A percentile compares a stretch with the other conserved stretches of the same genome.
Conservation (phyloP, 768 basidiomycete genomes). For the Coprinopsis sp. region DNA sequence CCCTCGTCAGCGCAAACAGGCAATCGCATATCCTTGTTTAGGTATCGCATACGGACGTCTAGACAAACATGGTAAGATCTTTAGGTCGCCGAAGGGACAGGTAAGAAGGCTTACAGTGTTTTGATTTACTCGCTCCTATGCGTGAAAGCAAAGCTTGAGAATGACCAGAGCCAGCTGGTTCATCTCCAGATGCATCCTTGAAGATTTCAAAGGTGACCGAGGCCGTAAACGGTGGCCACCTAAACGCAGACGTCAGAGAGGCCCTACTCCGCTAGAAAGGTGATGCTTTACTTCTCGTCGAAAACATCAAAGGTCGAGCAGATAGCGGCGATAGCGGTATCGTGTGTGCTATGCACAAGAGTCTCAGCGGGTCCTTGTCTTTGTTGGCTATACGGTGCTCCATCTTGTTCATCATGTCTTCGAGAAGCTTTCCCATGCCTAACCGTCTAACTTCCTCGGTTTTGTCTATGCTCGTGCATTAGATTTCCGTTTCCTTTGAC, state of each 20-base stretch:
- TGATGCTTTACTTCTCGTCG: slow-evolving; percentile 64
- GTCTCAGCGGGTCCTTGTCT: slow-evolving; percentile 47
- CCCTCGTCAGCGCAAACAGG: slow-evolving; percentile 63
- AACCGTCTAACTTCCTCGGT: slow-evolving; percentile 70
- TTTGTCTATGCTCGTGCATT: slow-evolving; percentile 49
- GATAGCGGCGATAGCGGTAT: slow-evolving; percentile 64
- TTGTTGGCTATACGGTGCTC: slow-evolving; percentile 46
- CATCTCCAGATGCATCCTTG: slow-evolving; percentile 26
- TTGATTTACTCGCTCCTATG: slow-evolving; percentile 19
- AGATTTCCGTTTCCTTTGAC: no score
- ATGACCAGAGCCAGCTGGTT: slow-evolving; percentile 7
- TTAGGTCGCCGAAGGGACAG: neutral
- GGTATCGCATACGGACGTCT: slow-evolving; percentile 76
- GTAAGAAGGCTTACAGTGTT: slow-evolving; percentile 24
- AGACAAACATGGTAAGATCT: slow-evolving; percentile 1
- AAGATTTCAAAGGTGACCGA: slow-evolving; percentile 74
- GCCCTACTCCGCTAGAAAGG: no score
- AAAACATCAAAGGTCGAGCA: slow-evolving; percentile 65
- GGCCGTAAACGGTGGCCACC: slow-evolving; percentile 76
- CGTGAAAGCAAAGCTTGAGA: slow-evolving; percentile 41
- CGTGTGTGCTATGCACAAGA: slow-evolving; percentile 71
- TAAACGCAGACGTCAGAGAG: slow-evolving; percentile 21
- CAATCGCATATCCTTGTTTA: slow-evolving; percentile 58
- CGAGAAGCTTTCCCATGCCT: slow-evolving; percentile 72
- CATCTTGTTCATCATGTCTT: slow-evolving; percentile 62